Evolutionary conservation across 331 rosid species (phyloP).

Genomic region (Quercus tomentella): DNA sequence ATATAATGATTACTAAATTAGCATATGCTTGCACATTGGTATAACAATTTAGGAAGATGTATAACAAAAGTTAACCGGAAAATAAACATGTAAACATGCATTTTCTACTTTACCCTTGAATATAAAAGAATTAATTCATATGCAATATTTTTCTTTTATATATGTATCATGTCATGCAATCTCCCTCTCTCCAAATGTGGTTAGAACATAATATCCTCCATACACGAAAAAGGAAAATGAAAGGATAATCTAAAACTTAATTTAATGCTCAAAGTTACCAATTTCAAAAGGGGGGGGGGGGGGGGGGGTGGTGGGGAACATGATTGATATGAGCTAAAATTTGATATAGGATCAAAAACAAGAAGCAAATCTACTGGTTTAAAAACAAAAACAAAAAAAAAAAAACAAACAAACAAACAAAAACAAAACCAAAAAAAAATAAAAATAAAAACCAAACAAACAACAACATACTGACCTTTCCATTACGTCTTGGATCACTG

Average conservation of each 20-base stretch:
- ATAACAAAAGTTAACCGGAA: neutral
- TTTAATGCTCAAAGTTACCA: neutral
- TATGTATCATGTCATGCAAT: neutral
- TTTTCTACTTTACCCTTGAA: neutral
- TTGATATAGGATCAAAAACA: neutral
- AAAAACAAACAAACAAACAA: neutral
- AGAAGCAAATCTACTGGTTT: neutral
- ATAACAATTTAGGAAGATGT: neutral
- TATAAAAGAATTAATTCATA: neutral
- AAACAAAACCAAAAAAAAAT: too few relatives aligned
- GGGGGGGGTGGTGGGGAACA: too few relatives aligned
- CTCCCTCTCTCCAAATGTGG: neutral
- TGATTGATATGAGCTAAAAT: neutral
- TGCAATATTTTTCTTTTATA: too few relatives aligned
- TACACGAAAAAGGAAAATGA: neutral
- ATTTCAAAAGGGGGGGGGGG: neutral
- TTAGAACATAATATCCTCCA: neutral
- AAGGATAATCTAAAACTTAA: neutral
- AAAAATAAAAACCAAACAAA: neutral
- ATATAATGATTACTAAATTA: neutral
- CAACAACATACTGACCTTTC: conserved; percentile 63
- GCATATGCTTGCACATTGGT: neutral
- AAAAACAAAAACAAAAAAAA: neutral
- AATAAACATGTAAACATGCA: neutral
- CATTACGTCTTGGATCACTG: conserved; percentile 88